Evolutionary conservation across 2,329 filamentous ascomycete species (phyloP).

Genomic region (Penicillium expansum): DNA sequence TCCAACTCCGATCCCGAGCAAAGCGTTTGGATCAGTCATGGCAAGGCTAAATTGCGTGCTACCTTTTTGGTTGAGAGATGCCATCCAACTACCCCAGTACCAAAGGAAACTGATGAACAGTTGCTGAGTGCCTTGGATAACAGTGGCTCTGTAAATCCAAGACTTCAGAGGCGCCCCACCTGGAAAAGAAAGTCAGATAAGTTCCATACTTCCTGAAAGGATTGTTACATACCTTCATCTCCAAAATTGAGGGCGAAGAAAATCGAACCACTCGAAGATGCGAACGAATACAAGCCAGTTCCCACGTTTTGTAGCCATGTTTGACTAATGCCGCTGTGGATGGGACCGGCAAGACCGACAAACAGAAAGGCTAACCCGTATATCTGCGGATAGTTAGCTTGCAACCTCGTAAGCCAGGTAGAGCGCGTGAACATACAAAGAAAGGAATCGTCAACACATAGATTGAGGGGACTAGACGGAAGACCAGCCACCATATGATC

Average conservation of each 20-base stretch:
- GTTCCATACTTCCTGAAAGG: not conserved
- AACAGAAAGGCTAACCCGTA: conserved; percentile 64
- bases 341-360: conserved; percentile 53
- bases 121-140: conserved; percentile 66
- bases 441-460: conserved; percentile 63
- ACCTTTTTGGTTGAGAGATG: conserved; percentile 42
- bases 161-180: conserved; percentile 58
- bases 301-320: conserved; percentile 60
- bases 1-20: conserved; percentile 56
- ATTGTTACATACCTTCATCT: conserved; percentile 48
- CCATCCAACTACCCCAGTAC: conserved; percentile 61
- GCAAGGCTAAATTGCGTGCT: conserved; percentile 34
- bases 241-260: conserved; percentile 68
- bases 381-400: conserved; percentile 10
- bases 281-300: conserved; percentile 60
- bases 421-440: conserved; percentile 61
- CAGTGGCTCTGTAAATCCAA: conserved; percentile 64
- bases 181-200: conserved; percentile 38
- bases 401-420: not conserved
- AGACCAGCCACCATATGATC: conserved; percentile 61
- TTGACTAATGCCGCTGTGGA: conserved; percentile 28
- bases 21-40: conserved; percentile 43
- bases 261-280: conserved; percentile 61
- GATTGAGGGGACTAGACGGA: conserved; percentile 54
- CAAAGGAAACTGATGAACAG: conserved; percentile 63